Percentiles rank a stretch among this genome's conserved stretches.
phyloP scores from a whole-genome alignment of 352 stramenopile species.

The Phytophthora citrophthora region DNA sequence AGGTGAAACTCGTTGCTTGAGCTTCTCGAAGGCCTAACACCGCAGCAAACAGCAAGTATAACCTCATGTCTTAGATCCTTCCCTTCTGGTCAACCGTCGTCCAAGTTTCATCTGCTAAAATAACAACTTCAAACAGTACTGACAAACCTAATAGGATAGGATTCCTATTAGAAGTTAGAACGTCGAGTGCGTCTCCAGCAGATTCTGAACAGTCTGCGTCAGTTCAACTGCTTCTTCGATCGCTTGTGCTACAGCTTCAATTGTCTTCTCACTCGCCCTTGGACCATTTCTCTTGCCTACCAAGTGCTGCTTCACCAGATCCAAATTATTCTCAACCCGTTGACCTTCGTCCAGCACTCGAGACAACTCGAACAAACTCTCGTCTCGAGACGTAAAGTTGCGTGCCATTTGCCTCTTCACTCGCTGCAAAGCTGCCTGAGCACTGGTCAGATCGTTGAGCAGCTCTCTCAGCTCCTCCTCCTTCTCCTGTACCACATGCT shows the following conservation, averaged over 20 bases:
- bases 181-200: slow-evolving; percentile 42
- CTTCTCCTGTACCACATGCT: slow-evolving; percentile 68
- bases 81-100: neutral
- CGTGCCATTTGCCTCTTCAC: slow-evolving; percentile 54
- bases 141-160: too few species aligned
- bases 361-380: slow-evolving; percentile 54
- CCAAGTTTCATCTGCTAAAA: neutral
- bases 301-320: slow-evolving; percentile 60
- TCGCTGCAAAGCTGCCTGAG: slow-evolving; percentile 37
- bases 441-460: slow-evolving; percentile 63
- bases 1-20: slow-evolving; percentile 1
- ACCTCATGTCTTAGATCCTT: slow-evolving; percentile 2
- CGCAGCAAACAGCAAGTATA: neutral
- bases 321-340: slow-evolving; percentile 49
- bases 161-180: slow-evolving; percentile 1
- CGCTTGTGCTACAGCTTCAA: slow-evolving; percentile 31
- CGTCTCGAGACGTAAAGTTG: slow-evolving; percentile 59
- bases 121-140: too few species aligned
- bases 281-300: slow-evolving; percentile 12
- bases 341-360: slow-evolving; percentile 46
- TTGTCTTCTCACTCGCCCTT: slow-evolving; percentile 28
- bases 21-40: slow-evolving; percentile 4
- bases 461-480: slow-evolving; percentile 67
- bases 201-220: slow-evolving; percentile 20
- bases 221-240: slow-evolving; percentile 37